Evolutionary conservation across 2,329 filamentous ascomycete species (phyloP).

Genomic region (Diaporthe sp.): DNA sequence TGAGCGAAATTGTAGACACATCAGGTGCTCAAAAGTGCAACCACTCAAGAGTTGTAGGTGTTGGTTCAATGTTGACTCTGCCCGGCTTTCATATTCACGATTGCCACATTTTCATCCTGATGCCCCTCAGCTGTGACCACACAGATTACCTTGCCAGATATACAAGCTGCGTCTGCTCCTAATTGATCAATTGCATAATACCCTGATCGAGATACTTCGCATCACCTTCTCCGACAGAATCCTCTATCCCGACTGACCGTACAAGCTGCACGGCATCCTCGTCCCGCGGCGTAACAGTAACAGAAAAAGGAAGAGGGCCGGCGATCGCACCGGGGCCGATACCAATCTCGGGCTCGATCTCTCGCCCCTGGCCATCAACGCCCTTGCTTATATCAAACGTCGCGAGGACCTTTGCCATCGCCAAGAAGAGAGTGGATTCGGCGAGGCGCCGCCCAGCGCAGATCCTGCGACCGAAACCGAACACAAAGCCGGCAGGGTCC

Average conservation of each 20-base stretch:
- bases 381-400: constrained; percentile 6
- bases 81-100: neutral
- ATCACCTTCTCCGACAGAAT: neutral
- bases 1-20: no score
- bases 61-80: neutral
- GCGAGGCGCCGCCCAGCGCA: constrained; percentile 34
- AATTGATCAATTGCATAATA: neutral
- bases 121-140: no score
- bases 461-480: constrained; percentile 32
- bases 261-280: neutral
- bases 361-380: neutral
- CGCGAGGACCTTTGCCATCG: neutral
- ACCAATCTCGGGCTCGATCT: constrained; percentile 1
- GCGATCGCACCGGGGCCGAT: neutral
- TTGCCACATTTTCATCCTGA: no score
- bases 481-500: neutral
- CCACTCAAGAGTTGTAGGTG: neutral
- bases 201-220: neutral
- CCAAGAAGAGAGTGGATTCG: neutral
- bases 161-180: neutral
- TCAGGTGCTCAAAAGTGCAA: neutral
- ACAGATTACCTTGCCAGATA: no score
- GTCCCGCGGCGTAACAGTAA: neutral
- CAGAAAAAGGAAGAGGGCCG: neutral
- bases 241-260: neutral